Base-by-base conservation (phyloP, 2,329 filamentous ascomycete species). In the Talaromyces sp. region DNA sequence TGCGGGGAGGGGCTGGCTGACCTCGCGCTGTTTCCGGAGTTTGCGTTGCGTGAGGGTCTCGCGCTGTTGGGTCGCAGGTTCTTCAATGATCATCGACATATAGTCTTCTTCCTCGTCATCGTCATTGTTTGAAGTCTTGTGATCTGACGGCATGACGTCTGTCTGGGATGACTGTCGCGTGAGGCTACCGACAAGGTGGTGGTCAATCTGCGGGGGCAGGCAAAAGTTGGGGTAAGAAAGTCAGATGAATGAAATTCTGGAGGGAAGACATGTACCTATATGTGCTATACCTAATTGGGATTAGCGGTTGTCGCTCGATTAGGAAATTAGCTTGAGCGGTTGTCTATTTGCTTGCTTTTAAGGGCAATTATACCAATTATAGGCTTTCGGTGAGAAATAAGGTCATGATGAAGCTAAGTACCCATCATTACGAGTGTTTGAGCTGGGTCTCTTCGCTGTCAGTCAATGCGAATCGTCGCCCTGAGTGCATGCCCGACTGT, bases 51-150 rank as follows among this genome's bases (percentile, higher is more conserved):
- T 80, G 23, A 86, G 85, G 11, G 86, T 87, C 73, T 90, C 87
- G 66, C 82, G 83, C 62, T 79, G 75, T 18, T 76, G 75, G 37
- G 35, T 37, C 12, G 37, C 28, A 0, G 85, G 82, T 62, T 96
- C 90, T 18, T 85, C 83, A 73, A 99, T 93, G 14, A 88, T 83
- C 93, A 99, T 98, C 69, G 88, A 92, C 90, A 99, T 96, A 82
- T 99, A 98, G 77, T 99, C 95, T 67, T 97, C 92, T 66, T 92
- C 91, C 21, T 92, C 91, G 28, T 39, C 23, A 21, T 28, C 23
- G 16, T 35, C 28, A 25, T 50, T 44, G 5, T 48, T 7, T 7
- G n/a, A n/a, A 14, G 31, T 7, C 46, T 42, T 60, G 58, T 42
- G 28, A 35, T 21, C 37, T 35, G 28, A 11, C 4, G 50, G 50